Evolutionary conservation across 352 stramenopile species (phyloP).

Genomic region (Pythium sp.): DNA sequence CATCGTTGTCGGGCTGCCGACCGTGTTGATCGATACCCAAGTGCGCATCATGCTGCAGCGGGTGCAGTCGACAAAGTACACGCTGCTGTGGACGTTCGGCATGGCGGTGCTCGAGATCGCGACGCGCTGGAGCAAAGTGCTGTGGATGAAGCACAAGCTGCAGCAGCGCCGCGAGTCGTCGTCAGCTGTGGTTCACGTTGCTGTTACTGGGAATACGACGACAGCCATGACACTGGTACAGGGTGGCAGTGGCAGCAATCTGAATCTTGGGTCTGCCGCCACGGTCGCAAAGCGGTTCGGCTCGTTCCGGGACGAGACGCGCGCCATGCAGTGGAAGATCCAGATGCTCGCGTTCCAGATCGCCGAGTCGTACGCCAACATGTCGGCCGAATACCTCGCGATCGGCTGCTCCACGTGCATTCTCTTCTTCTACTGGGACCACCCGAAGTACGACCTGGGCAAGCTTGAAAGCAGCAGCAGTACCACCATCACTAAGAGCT

Average conservation of each 20-base stretch:
- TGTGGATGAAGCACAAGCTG: slow-evolving; percentile 12
- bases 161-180: neutral
- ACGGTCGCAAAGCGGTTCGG: neutral
- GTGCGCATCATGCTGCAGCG: slow-evolving; percentile 34
- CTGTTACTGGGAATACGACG: neutral
- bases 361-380: slow-evolving; percentile 38
- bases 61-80: slow-evolving; percentile 22
- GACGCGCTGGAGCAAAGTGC: slow-evolving; percentile 24
- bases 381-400: slow-evolving; percentile 51
- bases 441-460: slow-evolving; percentile 28
- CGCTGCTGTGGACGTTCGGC: slow-evolving; percentile 24
- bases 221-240: neutral
- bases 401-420: slow-evolving; percentile 46
- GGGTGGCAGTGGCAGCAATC: no score
- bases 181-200: neutral
- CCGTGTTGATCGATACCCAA: slow-evolving; percentile 48
- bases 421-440: slow-evolving; percentile 34
- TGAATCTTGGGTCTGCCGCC: neutral
- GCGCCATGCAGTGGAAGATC: slow-evolving; percentile 6
- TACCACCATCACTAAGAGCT: neutral
- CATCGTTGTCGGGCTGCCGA: slow-evolving; percentile 31
- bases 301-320: neutral
- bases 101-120: slow-evolving; percentile 34
- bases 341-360: slow-evolving; percentile 26
- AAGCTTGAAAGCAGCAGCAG: neutral